A percentile compares a stretch with the other conserved stretches of the same genome.
Evolutionary conservation across 345 rosid species (phyloP).

Genomic region (Acer campestre): DNA sequence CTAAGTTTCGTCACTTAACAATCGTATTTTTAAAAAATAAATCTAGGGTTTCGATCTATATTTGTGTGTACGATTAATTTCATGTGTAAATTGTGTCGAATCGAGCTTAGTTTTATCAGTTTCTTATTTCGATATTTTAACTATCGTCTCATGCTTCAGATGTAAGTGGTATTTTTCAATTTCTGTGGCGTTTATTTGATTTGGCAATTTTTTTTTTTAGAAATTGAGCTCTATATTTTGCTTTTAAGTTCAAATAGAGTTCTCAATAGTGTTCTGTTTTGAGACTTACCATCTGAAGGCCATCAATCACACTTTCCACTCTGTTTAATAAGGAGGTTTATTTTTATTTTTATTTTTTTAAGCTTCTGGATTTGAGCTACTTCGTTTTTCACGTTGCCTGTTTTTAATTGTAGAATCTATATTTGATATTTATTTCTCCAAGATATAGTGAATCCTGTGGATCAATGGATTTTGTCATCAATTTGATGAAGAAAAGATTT

Average conservation of each 20-base stretch:
- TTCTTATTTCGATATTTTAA: not conserved
- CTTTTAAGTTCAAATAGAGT: not conserved
- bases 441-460: not conserved
- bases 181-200: not conserved
- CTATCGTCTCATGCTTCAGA: not conserved
- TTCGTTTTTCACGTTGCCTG: too few species aligned
- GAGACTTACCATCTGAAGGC: not conserved
- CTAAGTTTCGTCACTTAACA: not conserved
- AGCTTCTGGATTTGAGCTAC: too few species aligned
- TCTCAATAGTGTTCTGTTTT: not conserved
- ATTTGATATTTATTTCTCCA: too few species aligned
- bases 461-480: not conserved
- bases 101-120: not conserved
- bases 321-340: not conserved
- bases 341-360: too few species aligned
- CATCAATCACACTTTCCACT: not conserved
- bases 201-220: not conserved
- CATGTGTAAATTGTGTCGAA: not conserved
- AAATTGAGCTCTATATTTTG: not conserved
- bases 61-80: not conserved
- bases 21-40: not conserved
- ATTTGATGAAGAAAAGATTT: not conserved
- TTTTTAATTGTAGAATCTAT: not conserved
- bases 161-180: not conserved
- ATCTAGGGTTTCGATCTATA: not conserved